Base-by-base conservation (phyloP, 2,329 filamentous ascomycete species). In the Sclerotinia minor region DNA sequence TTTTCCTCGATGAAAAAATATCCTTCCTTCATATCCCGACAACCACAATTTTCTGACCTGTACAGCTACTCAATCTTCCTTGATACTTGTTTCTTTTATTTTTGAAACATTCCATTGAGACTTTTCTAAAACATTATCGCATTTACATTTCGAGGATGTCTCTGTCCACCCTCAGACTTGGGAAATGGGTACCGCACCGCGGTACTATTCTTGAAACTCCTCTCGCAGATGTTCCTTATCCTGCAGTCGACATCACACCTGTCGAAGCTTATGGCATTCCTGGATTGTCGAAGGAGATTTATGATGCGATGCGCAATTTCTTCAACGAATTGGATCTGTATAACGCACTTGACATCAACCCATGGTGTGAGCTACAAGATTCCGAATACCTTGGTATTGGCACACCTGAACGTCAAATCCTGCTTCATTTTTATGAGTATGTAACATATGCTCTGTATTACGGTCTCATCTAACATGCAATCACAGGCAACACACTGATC, bases 141-240 rank as follows among this genome's bases (percentile, higher is more conserved):
- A 21, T 32, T 63, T 9, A 32, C 45, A 63, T 41, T 50, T n/a
- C 45, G 9, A 63, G 35, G n/a, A 63, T 63, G 59, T 63, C 59
- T 29, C 38, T 60, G n/a, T 50, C 49, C 45, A 21, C 24, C 21
- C 21, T 35, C 17, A 35, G 19, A 35, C 44, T 35, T 35, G 44
- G 49, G 19, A 63, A 50, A 29, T 29, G 24, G 32, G 32, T 47
- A 35, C 59, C 26, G 45, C 47, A 50, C 13, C 47, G 24, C 47
- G 47, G 47, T n/a, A 50, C 47, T 50, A n/a, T 63, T 15, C 59
- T 63, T 21, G 49, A 63, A 32, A 63, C 59, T 13, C 59, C 59
- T 21, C 44, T 63, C 15, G 44, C 59, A 52, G 26, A 63, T 50
- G 59, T 63, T 9, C 59, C 44, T 17, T 63, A 32, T 63, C 59